These are phyloP conservation scores for Xylaria longipes DNA, from an alignment of 495 filamentous ascomycete species.

Conservation along the genomic window DNA sequence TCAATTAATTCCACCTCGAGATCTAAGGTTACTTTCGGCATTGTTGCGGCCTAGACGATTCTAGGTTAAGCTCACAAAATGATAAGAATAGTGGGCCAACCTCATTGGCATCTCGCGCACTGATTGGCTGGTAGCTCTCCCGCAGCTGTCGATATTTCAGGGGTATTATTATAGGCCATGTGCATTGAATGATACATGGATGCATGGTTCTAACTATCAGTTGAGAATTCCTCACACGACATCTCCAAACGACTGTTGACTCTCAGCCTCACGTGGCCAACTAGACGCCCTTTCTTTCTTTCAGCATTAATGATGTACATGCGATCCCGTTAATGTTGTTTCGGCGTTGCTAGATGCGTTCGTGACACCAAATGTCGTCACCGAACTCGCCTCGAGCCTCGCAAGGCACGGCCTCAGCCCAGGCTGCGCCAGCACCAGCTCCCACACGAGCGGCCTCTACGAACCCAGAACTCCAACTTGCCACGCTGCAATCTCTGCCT, in stretches of 20 bases:
- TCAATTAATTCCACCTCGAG: neutral
- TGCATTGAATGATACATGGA: slow-evolving; percentile 10
- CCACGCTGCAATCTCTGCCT: slow-evolving; percentile 86
- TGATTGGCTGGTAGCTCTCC: slow-evolving; percentile 13
- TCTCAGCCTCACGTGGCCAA: neutral
- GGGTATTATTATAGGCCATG: slow-evolving; percentile 7
- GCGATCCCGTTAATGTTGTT: neutral
- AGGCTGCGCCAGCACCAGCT: slow-evolving; percentile 31
- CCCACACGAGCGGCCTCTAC: slow-evolving; percentile 43
- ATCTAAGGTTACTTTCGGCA: slow-evolving; percentile 13
- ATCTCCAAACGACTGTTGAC: neutral
- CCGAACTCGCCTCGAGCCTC: slow-evolving; percentile 32
- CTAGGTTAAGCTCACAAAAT: neutral
- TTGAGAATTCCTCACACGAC: slow-evolving; percentile 12
- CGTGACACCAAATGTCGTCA: slow-evolving; percentile 25
- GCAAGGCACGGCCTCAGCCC: slow-evolving; percentile 33
- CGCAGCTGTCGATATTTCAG: slow-evolving; percentile 19
- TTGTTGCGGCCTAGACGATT: neutral
- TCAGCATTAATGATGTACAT: neutral
- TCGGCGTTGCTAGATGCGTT: slow-evolving; percentile 4
- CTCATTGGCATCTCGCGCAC: no score
- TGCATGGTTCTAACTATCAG: neutral
- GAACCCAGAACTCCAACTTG: slow-evolving; percentile 77
- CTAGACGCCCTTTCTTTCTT: neutral
- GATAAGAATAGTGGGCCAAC: neutral